Conservation (phyloP, 441 rosid genomes). For the Pelargonium myrrhifolium region DNA sequence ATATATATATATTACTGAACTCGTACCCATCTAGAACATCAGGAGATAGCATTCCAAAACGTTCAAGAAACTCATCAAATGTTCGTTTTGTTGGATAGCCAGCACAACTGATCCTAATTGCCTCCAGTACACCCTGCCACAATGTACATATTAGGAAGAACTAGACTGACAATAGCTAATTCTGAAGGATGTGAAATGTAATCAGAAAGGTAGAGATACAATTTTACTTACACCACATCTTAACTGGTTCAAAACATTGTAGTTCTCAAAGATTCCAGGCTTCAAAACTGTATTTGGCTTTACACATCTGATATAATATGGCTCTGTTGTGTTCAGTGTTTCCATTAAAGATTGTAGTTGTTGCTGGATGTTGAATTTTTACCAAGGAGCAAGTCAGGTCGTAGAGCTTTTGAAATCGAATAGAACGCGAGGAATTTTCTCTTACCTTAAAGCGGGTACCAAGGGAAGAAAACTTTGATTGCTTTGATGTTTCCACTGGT, state of each 20-base stretch:
- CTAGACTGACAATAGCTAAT: conserved; percentile 6
- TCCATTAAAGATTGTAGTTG: conserved; percentile 99
- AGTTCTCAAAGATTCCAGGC: conserved; percentile 95
- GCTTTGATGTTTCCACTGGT: conserved; percentile 86
- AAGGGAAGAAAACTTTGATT: conserved; percentile 96
- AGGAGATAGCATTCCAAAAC: conserved; percentile 97
- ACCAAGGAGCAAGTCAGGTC: conserved; percentile 20
- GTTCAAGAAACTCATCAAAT: conserved; percentile 91
- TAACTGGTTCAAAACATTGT: conserved; percentile 88
- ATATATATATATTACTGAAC: not conserved
- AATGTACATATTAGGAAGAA: not conserved
- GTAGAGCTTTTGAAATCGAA: conserved; percentile 14
- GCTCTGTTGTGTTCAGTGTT: conserved; percentile 89
- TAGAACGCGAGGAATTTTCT: conserved; percentile 12
- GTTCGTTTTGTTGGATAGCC: conserved; percentile 99
- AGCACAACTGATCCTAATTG: conserved; percentile 99
- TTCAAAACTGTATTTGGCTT: conserved; percentile 96
- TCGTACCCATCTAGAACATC: conserved; percentile 73
- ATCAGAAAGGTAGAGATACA: conserved; percentile 17
- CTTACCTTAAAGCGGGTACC: conserved; percentile 97
- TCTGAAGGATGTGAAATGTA: not conserved
- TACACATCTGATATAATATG: conserved; percentile 99
- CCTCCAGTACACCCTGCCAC: conserved; percentile 95
- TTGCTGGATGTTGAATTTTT: conserved; percentile 42
- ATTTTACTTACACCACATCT: conserved; percentile 93